Conservation (phyloP, 2,329 filamentous ascomycete genomes). For the Ascomycota sp. region DNA sequence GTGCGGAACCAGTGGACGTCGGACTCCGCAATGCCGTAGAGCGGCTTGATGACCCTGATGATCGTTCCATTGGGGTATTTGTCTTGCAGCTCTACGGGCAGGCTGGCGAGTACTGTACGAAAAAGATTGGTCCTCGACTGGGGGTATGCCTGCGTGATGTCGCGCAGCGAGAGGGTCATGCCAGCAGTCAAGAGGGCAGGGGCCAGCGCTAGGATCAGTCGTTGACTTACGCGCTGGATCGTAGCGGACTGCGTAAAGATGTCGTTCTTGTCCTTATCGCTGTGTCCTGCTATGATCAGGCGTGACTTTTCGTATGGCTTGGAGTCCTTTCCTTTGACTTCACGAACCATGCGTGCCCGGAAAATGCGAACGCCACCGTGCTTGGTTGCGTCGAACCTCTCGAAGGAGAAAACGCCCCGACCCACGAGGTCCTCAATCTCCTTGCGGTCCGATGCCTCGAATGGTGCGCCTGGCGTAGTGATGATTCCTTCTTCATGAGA, state of each 20-base stretch:
- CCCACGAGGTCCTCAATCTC: neutral
- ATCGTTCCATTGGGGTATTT: neutral
- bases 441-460: neutral
- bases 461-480: neutral
- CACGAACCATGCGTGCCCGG: neutral
- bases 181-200: neutral
- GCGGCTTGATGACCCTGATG: neutral
- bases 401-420: neutral
- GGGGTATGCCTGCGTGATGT: neutral
- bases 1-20: neutral
- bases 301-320: neutral
- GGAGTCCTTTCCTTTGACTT: neutral
- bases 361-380: neutral
- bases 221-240: neutral
- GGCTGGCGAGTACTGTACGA: neutral
- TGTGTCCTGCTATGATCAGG: neutral
- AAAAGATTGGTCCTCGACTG: neutral
- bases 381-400: neutral
- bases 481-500: neutral
- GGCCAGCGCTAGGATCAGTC: neutral
- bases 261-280: neutral
- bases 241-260: neutral
- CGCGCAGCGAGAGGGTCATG: neutral
- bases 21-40: neutral
- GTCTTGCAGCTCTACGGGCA: neutral